Evolutionary conservation across 768 basidiomycete genomes (phyloP), one percentile per base, ranked within the genome.

Genomic region (Arthromyces matolae): DNA sequence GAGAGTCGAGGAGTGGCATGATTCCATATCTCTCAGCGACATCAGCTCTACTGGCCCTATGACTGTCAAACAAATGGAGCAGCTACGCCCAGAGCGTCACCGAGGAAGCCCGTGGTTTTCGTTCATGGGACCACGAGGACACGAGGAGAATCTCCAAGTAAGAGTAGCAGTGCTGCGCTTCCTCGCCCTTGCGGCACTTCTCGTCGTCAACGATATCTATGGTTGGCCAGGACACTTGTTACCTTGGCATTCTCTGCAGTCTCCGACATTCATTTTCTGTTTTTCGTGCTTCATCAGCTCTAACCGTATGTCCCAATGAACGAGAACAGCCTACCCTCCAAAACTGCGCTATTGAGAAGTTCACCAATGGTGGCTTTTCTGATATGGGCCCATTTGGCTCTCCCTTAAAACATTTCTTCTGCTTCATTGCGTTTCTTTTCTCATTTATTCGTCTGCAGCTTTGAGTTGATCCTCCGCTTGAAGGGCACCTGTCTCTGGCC

Each of bases 401-500:
- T 2, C 80, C 83, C 1, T 84, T 86, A 69, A 83, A 84, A 57
- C 73, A 73, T 41, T 61, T 72, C 42, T 83, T 83, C 68, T 82
- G 80, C 57, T 67, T 70, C 8, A 79, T 8, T 5, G 32, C 20
- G 23, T 39, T 33, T 1, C 43, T 27, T 20, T 23, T 14, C n/a
- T n/a, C n/a, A n/a, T n/a, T n/a, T n/a, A n/a, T 12, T 28, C 9
- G 13, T 14, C 41, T 43, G 13, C 57, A 80, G 83, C 41, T 86
- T 81, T 52, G 84, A 86, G 60, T 62, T 86, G 35, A 66, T 89
- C 38, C 69, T 87, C 41, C 71, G 84, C n/a, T 57, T 86, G 45
- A 85, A 81, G 58, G 82, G 70, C 23, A 89, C 87, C 64, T 80
- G 82, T 57, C 64, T 87, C 8, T 86, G 85, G 85, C 85, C 85